A percentile compares a stretch with the other conserved stretches of the same genome.
Conservation (phyloP, 2,329 filamentous ascomycete species). For the Chalara sp. region DNA sequence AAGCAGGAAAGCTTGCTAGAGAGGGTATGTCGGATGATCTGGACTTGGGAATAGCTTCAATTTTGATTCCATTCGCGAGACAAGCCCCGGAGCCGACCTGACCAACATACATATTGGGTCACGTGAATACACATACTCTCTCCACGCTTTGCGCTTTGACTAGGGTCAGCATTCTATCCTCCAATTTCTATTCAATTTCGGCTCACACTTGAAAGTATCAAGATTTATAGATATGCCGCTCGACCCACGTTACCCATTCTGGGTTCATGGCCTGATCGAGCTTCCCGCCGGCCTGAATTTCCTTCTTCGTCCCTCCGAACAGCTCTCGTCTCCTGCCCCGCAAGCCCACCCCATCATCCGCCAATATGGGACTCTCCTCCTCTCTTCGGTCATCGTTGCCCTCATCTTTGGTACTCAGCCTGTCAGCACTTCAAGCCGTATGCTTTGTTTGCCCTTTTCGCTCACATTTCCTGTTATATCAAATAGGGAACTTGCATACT, state of each 20-base stretch:
- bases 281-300: conserved; percentile 30
- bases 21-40: too few relatives aligned
- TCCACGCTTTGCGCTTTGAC: too few relatives aligned
- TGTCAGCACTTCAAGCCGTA: conserved; percentile 1
- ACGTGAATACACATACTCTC: too few relatives aligned
- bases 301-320: conserved; percentile 27
- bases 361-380: conserved; percentile 32
- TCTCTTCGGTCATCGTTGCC: conserved; percentile 28
- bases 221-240: too few relatives aligned
- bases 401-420: conserved; percentile 23
- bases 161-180: too few relatives aligned
- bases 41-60: too few relatives aligned
- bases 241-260: conserved; percentile 14
- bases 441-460: neutral
- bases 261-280: conserved; percentile 30
- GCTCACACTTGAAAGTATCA: too few relatives aligned
- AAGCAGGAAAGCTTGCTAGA: too few relatives aligned
- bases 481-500: neutral
- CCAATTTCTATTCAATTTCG: too few relatives aligned
- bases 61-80: too few relatives aligned
- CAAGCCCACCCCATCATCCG: conserved; percentile 29
- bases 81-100: too few relatives aligned
- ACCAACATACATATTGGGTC: too few relatives aligned
- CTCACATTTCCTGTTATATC: neutral
- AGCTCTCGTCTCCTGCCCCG: conserved; percentile 25